Evolutionary conservation across 805 yeast genomes (phyloP).

Genomic region (Blastobotrys terrestris): DNA sequence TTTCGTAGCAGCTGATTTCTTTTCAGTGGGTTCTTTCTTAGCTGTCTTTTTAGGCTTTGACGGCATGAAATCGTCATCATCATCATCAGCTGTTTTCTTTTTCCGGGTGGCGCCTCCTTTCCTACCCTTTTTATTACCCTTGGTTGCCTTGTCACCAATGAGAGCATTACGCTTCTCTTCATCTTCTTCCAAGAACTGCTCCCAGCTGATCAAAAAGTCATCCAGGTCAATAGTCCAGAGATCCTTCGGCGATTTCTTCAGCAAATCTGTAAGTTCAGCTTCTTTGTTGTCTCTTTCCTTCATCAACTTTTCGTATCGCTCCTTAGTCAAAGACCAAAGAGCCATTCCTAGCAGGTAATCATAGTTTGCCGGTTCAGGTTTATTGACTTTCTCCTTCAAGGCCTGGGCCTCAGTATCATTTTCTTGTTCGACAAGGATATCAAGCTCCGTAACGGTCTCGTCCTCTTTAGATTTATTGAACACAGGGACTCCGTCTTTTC

Average conservation of each 20-base stretch:
- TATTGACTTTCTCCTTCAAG: constrained; percentile 26
- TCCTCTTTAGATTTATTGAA: constrained; percentile 33
- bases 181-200: constrained; percentile 61
- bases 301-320: constrained; percentile 75
- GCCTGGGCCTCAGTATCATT: constrained; percentile 30
- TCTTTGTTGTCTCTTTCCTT: constrained; percentile 69
- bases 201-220: constrained; percentile 60
- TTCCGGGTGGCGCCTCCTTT: constrained; percentile 31
- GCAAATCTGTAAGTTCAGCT: constrained; percentile 57
- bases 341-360: constrained; percentile 91
- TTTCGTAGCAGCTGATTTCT: constrained; percentile 10
- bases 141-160: constrained; percentile 17
- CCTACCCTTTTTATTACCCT: constrained; percentile 32
- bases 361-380: constrained; percentile 56
- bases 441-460: constrained; percentile 14
- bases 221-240: constrained; percentile 84
- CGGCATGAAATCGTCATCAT: constrained; percentile 24
- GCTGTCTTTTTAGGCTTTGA: constrained; percentile 23
- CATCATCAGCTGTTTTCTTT: constrained; percentile 30
- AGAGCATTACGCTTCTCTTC: constrained; percentile 49
- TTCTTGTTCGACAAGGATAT: constrained; percentile 35
- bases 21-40: constrained; percentile 11
- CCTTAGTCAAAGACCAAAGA: constrained; percentile 87
- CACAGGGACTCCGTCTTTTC: constrained; percentile 60
- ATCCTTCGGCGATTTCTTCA: constrained; percentile 72